Evolutionary conservation across 768 basidiomycete species (phyloP).

Genomic region (Suillus americanus): DNA sequence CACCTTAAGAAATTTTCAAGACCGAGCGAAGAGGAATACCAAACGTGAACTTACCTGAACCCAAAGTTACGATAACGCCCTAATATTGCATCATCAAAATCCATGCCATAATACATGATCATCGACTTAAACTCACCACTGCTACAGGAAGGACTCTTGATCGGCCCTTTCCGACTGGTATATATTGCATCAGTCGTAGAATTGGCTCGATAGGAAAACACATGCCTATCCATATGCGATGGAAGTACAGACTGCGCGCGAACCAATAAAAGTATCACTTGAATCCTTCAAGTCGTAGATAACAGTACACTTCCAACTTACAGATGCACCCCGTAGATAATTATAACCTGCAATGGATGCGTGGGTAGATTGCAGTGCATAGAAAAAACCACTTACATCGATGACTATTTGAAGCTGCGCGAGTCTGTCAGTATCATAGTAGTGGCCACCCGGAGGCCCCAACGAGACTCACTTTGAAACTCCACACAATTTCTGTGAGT

Average conservation of each 20-base stretch:
- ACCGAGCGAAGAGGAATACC: background rate
- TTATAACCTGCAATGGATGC: background rate
- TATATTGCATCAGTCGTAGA: background rate
- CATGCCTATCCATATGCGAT: background rate
- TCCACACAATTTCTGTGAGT: conserved; percentile 2
- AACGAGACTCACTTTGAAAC: background rate
- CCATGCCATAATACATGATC: background rate
- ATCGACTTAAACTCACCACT: background rate
- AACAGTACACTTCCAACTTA: background rate
- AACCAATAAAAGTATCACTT: too few species aligned
- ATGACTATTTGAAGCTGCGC: background rate
- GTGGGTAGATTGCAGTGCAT: background rate
- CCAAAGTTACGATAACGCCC: background rate
- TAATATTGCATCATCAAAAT: background rate
- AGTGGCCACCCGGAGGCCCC: background rate
- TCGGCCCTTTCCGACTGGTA: background rate
- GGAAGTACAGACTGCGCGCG: background rate
- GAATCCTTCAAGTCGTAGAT: background rate
- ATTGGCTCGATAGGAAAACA: background rate
- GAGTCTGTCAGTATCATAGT: background rate
- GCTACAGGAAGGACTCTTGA: background rate
- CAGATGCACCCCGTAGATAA: background rate
- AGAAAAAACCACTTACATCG: background rate
- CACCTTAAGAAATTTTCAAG: background rate
- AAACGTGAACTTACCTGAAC: background rate